Percentiles rank a stretch among this genome's conserved stretches.
phyloP scores from a whole-genome alignment of 1,139 yeast genomes.

The Hanseniaspora gamundiae region DNA sequence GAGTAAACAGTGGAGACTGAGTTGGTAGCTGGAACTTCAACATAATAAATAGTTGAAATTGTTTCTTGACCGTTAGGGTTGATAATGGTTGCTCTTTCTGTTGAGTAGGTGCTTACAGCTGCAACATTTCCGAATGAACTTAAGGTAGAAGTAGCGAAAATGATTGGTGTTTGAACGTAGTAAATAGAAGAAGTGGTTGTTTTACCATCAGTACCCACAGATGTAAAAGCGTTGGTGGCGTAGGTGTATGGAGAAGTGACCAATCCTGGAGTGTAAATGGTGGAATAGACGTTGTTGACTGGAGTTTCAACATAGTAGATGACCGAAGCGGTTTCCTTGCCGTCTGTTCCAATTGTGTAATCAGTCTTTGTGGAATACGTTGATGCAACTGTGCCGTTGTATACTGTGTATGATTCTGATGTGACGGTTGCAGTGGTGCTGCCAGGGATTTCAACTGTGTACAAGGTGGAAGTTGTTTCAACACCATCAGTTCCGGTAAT shows the following conservation, averaged over 20 bases:
- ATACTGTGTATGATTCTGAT: no score
- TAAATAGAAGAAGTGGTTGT: not conserved
- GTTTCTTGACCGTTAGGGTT: not conserved
- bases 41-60: conserved; percentile 6
- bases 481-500: conserved; percentile 5
- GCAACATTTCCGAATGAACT: not conserved
- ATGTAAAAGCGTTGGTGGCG: not conserved
- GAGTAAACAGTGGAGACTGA: not conserved
- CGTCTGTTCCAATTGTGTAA: not conserved
- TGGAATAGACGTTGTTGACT: not conserved
- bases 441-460: conserved; percentile 9
- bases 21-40: conserved; percentile 8
- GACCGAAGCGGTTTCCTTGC: not conserved
- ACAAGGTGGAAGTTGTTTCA: conserved; percentile 8
- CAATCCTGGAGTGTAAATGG: not conserved
- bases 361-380: not conserved
- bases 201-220: not conserved
- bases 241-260: not conserved
- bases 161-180: not conserved
- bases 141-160: not conserved
- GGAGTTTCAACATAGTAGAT: not conserved
- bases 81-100: not conserved
- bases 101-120: not conserved
- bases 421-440: conserved; percentile 6
- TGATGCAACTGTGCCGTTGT: not conserved